Evolutionary conservation across 1,284 basidiomycete species (phyloP).

Genomic region (Takashimella koratensis): DNA sequence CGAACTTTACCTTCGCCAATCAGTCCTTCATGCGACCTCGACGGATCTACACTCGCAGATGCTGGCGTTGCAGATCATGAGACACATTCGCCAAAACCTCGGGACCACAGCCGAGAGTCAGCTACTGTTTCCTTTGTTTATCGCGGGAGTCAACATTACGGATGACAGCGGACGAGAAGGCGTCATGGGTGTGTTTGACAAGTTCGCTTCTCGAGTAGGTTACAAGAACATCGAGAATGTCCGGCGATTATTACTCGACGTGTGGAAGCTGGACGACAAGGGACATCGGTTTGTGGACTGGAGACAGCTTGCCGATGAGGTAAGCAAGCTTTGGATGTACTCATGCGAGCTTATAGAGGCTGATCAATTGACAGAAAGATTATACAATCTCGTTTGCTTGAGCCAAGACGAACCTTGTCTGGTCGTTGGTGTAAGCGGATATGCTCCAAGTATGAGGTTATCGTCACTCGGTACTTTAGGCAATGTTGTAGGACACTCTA

Average conservation of each 20-base stretch:
- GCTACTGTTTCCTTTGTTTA: slow-evolving; percentile 37
- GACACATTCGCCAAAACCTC: slow-evolving; percentile 24
- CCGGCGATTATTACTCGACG: slow-evolving; percentile 24
- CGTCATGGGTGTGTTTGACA: slow-evolving; percentile 23
- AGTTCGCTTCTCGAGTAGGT: slow-evolving; percentile 24
- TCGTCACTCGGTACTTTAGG: no score
- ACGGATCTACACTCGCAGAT: slow-evolving; percentile 27
- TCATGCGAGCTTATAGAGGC: no score
- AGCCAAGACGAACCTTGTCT: no score
- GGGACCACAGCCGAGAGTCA: slow-evolving; percentile 33
- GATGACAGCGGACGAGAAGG: slow-evolving; percentile 19
- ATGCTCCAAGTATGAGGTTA: no score
- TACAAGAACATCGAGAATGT: slow-evolving; percentile 27
- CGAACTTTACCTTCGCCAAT: slow-evolving; percentile 33
- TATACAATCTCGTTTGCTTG: neutral
- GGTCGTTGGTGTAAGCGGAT: no score
- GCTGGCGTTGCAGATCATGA: slow-evolving; percentile 26
- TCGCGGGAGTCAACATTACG: slow-evolving; percentile 29
- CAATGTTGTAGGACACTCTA: no score
- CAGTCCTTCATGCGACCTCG: slow-evolving; percentile 20
- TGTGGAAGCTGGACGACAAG: slow-evolving; percentile 29
- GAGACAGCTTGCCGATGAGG: slow-evolving; percentile 20
- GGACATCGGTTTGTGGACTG: slow-evolving; percentile 29
- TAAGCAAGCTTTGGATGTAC: no score
- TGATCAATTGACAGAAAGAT: no score